Evolutionary conservation across 352 stramenopile genomes (phyloP).

Genomic region (Globisporangium camurandrum): DNA sequence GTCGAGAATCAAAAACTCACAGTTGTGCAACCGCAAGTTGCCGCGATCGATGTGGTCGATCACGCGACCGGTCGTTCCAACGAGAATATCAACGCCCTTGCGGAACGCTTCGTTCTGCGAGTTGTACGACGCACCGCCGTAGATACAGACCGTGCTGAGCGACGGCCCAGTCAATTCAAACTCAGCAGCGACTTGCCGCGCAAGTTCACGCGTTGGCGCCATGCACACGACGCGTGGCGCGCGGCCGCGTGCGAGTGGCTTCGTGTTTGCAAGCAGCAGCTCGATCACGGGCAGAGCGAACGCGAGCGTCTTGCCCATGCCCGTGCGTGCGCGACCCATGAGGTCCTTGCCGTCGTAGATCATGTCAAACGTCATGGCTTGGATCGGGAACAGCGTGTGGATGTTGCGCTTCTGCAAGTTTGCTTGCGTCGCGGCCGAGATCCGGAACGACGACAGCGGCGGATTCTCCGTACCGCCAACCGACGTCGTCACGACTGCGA

Average conservation of each 20-base stretch:
- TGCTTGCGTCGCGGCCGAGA: conserved; percentile 48
- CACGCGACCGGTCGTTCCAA: conserved; percentile 90
- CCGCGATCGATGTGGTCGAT: conserved; percentile 91
- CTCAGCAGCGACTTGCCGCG: conserved; percentile 93
- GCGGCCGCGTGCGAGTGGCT: conserved; percentile 58
- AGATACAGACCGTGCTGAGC: conserved; percentile 87
- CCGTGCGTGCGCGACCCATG: conserved; percentile 95
- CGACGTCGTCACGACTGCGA: conserved; percentile 9
- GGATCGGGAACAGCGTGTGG: conserved; percentile 87
- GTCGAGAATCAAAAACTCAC: conserved; percentile 91
- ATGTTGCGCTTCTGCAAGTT: conserved; percentile 78
- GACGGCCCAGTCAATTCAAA: conserved; percentile 78
- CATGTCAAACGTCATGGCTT: conserved; percentile 93
- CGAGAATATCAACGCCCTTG: conserved; percentile 87
- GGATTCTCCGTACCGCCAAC: conserved; percentile 58
- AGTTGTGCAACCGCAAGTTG: conserved; percentile 82
- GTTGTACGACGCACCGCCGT: conserved; percentile 88
- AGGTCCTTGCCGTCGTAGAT: conserved; percentile 94
- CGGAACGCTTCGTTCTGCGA: conserved; percentile 86
- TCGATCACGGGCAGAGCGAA: conserved; percentile 96
- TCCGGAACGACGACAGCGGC: conserved; percentile 62
- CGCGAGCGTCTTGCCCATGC: conserved; percentile 98
- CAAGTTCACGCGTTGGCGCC: conserved; percentile 96
- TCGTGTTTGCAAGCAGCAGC: conserved; percentile 80
- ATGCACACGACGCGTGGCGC: conserved; percentile 93